Evolutionary conservation across 2,329 filamentous ascomycete species (phyloP), one percentile per base, ranked within the genome.

Genomic region (Meredithiella fracta): DNA sequence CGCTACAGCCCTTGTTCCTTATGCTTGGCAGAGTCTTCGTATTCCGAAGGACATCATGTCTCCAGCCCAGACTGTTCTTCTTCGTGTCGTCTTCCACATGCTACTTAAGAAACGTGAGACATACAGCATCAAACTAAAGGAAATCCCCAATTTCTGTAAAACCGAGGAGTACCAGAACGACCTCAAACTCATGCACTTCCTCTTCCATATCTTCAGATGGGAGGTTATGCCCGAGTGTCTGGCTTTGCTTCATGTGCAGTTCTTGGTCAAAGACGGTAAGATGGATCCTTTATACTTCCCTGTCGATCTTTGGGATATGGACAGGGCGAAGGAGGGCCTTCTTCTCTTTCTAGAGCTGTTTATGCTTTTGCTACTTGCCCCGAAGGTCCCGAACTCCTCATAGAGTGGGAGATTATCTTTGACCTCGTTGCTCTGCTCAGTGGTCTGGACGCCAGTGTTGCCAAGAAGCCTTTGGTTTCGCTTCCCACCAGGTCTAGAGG

Each of bases 1-100:
- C 53, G 84, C 90, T 61, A 94, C 88, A 61, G 88, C 87, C 1
- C 73, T 97, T 26, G 83, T 96, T 66, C 90, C 90, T 0, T 94
- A 92, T 65, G 86, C 90, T 2, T 97, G 94, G 76, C 87, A 91
- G 61, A 86, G 88, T 31, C 83, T 97, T 62, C 78, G 88, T 51
- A 94, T 95, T 61, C 85, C 87, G 8, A 96, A 96, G 67, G 91
- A 96, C 64, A 95, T 96, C 59, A 94, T 96, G 54, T 95, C 89
- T 9, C 91, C 91, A 0, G 90, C 90, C 1, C 91, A 97, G 68
- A 92, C 90, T 0, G 88, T 96, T 23, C 82, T 97, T 31, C 80
- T 97, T 63, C 88, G 94, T 59, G 79, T 96, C 6, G 78, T 96
- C 60, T 51, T 50, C n/a, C 52, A 55, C 17, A 55, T 61, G n/a